Base-by-base conservation (phyloP, 257 asterid genomes). In the Petunia secreta region DNA sequence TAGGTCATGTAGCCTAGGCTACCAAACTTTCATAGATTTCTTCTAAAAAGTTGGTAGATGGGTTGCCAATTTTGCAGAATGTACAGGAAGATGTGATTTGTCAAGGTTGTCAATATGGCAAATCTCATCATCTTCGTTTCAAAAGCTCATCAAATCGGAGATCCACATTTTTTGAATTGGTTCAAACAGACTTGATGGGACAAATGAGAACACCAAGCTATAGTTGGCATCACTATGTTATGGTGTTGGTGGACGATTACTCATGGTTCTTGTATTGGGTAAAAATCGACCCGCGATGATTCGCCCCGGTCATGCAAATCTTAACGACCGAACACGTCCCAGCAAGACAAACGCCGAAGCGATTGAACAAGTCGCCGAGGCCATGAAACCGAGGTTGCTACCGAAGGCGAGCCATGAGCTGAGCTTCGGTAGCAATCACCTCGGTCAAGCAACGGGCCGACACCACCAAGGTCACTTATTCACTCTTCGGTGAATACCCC, bases 111-210 rank as follows among this genome's bases (percentile, higher is more conserved):
- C 25, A 57, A 54, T 67, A 6, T 57, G 60, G 25, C 4, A 80
- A 80, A 80, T 68, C 83, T 53, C 60, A 80, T 80, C 60, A 2
- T 43, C 82, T 80, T 41, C 78, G 69, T 1, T 68, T 80, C 39
- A 5, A 40, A 3, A 39, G n/a, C 1, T 68, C 83, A 68, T 66
- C 53, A 2, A 80, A 80, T 53, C 48, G 16, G 1, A 41, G 9
- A n/a, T 38, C 40, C 2, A 9, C 15, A 10, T 3, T 25, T 6
- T 16, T 82, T 8, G 55, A 81, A 38, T 2, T 63, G 25, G 74
- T 76, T 14, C 73, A 83, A 79, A 59, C 59, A 14, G 68, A 60
- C 40, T 38, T 84, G 78, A 77, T 84, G 83, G 87, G 81, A 57
- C 83, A 75, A 78, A 79, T 44, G 40, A 78, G 16, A 84, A 63